A percentile compares a stretch with the other conserved stretches of the same genome.
Conservation (phyloP, 2,329 filamentous ascomycete genomes). For the Fusarium nodosum region DNA sequence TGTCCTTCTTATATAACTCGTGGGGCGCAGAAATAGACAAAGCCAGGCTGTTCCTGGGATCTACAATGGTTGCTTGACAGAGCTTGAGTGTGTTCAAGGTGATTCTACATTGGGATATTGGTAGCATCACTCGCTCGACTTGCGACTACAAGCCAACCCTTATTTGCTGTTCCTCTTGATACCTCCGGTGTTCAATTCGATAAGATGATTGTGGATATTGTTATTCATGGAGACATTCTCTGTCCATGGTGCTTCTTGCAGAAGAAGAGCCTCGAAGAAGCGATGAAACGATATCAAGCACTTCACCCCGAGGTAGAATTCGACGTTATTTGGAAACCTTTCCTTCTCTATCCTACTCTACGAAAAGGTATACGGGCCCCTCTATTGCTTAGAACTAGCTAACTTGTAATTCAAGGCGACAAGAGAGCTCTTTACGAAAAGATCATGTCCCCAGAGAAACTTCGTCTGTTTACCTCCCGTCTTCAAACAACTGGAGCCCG, state of each 20-base stretch:
- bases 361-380: conserved; percentile 39
- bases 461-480: conserved; percentile 50
- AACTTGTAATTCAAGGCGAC: conserved; percentile 44
- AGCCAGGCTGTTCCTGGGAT: conserved; percentile 5
- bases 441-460: conserved; percentile 48
- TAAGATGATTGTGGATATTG: conserved; percentile 53
- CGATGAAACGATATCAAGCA: conserved; percentile 58
- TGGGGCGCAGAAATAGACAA: background rate
- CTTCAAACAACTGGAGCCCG: conserved; percentile 52
- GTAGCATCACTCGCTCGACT: background rate
- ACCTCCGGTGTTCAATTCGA: background rate
- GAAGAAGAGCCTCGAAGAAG: conserved; percentile 61
- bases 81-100: conserved; percentile 6
- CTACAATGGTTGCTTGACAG: conserved; percentile 10
- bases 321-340: conserved; percentile 63
- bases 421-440: conserved; percentile 56
- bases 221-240: conserved; percentile 64
- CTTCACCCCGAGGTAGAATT: conserved; percentile 61
- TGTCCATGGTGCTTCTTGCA: conserved; percentile 68
- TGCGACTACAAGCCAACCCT: background rate
- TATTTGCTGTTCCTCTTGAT: background rate
- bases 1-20: conserved; percentile 23
- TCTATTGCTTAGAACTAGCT: background rate
- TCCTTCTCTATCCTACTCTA: conserved; percentile 59
- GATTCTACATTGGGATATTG: background rate